Evolutionary conservation across 2,329 filamentous ascomycete species (phyloP).

Genomic region (Colletotrichum limetticola): DNA sequence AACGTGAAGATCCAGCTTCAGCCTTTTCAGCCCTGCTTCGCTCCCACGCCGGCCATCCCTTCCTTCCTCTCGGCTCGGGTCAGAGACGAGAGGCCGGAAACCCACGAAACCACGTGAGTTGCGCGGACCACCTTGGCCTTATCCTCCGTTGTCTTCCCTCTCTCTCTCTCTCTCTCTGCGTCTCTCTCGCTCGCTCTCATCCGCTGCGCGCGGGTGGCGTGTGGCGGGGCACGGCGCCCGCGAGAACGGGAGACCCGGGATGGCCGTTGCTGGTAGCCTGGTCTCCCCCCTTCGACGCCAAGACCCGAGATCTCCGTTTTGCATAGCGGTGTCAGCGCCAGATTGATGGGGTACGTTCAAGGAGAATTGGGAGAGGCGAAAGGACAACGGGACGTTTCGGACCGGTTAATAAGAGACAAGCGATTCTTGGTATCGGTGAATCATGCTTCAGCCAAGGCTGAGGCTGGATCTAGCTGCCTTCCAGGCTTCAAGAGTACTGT

Average conservation of each 20-base stretch:
- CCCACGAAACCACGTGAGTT: background rate
- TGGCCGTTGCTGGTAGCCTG: background rate
- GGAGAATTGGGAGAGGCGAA: no score
- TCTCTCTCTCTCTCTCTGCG: no score
- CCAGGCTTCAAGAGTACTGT: no score
- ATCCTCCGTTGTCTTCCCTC: no score
- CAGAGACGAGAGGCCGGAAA: background rate
- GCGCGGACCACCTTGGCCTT: no score
- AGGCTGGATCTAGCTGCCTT: no score
- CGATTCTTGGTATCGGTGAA: background rate
- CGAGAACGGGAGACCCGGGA: background rate
- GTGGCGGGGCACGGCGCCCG: no score
- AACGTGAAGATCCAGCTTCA: background rate
- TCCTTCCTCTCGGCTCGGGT: background rate
- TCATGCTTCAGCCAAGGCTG: background rate
- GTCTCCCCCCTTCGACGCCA: constrained; percentile 4
- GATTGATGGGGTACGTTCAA: no score
- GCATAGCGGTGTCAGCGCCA: background rate
- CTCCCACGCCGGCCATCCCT: no score
- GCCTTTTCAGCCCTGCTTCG: background rate
- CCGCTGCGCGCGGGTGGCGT: background rate
- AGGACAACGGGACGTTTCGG: no score
- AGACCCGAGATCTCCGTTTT: constrained; percentile 2
- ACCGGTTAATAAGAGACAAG: no score
- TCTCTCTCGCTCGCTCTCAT: background rate